Conservation (phyloP, 306 rosid genomes). For the Arachis stenosperma region DNA sequence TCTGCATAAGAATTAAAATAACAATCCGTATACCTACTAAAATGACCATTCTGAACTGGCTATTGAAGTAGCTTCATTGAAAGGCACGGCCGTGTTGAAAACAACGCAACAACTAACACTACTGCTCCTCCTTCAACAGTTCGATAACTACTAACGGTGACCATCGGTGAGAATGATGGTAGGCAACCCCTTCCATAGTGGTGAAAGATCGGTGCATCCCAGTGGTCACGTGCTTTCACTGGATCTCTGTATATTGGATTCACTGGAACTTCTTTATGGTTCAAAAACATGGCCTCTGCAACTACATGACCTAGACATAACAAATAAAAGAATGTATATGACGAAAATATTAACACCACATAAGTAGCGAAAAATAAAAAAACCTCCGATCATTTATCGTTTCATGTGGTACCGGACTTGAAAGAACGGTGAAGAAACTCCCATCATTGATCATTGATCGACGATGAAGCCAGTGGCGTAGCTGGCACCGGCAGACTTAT, state of each 20-base stretch:
- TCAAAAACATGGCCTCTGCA: slow-evolving; percentile 92
- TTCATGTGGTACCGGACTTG: slow-evolving; percentile 67
- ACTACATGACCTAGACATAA: slow-evolving; percentile 87
- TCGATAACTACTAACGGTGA: too few species aligned
- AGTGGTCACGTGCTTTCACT: slow-evolving; percentile 38
- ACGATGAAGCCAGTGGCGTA: slow-evolving; percentile 91
- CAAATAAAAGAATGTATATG: slow-evolving; percentile 17
- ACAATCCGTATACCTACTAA: too few species aligned
- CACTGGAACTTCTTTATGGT: slow-evolving; percentile 93
- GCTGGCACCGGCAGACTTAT: slow-evolving; percentile 89
- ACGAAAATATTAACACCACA: slow-evolving; percentile 25
- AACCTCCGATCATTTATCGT: background rate
- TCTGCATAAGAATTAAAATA: too few species aligned
- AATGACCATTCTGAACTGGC: too few species aligned
- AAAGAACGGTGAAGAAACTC: background rate
- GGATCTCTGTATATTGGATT: slow-evolving; percentile 93
- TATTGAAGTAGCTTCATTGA: too few species aligned
- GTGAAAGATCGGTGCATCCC: too few species aligned
- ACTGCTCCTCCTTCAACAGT: too few species aligned
- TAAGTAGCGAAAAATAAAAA: too few species aligned
- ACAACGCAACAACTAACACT: too few species aligned
- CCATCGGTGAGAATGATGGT: too few species aligned
- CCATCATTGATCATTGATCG: slow-evolving; percentile 46
- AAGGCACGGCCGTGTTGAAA: too few species aligned
- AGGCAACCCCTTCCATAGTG: too few species aligned